Evolutionary conservation across 2,329 filamentous ascomycete genomes (phyloP).

Genomic region (Diaporthe citrichinensis): DNA sequence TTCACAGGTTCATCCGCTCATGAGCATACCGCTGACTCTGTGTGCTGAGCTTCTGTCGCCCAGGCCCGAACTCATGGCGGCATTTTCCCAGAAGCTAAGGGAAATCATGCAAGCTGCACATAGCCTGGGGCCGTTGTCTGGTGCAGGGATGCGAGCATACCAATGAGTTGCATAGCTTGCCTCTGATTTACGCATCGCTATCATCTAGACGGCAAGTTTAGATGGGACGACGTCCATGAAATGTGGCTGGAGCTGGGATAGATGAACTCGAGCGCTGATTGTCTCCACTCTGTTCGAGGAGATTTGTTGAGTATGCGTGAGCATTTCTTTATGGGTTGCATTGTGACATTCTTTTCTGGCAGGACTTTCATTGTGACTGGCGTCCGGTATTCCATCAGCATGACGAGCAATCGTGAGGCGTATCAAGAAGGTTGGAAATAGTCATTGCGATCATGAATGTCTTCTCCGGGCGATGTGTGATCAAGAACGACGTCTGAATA

Average conservation of each 20-base stretch:
- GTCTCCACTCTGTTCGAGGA: neutral
- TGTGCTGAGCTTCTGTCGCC: slow-evolving; percentile 9
- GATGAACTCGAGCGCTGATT: neutral
- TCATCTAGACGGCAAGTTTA: no score
- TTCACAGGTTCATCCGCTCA: slow-evolving; percentile 22
- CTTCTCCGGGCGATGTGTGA: neutral
- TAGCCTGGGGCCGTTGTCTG: slow-evolving; percentile 2
- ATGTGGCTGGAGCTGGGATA: neutral
- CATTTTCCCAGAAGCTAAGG: neutral
- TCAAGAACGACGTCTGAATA: slow-evolving; percentile 1
- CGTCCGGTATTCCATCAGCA: neutral
- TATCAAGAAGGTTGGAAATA: neutral
- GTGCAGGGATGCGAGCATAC: neutral
- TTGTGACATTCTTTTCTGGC: no score
- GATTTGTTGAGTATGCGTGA: neutral
- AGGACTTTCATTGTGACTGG: neutral
- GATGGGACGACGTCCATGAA: neutral
- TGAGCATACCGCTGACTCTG: slow-evolving; percentile 1
- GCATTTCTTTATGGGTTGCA: neutral
- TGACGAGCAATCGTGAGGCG: neutral
- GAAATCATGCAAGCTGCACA: slow-evolving; percentile 10
- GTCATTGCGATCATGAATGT: neutral
- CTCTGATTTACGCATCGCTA: no score
- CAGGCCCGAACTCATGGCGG: neutral
- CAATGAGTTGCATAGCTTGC: neutral